Evolutionary conservation across 179 eudicot species (phyloP).

Genomic region (Heliamphora pulchella): DNA sequence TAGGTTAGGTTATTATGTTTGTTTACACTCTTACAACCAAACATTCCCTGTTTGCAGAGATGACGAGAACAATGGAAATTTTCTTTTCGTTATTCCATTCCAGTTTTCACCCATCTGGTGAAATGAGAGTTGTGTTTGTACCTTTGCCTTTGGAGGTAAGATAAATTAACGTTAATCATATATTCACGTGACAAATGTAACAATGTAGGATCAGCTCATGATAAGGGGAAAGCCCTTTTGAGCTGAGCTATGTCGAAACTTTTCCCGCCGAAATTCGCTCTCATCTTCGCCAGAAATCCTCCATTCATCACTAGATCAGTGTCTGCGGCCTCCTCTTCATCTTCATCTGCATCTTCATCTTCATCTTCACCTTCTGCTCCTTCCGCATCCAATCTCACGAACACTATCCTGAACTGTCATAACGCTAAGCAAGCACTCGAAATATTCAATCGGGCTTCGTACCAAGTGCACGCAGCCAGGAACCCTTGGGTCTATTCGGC

Average conservation of each 20-base stretch:
- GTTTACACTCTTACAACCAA: too few species aligned
- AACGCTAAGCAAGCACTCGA: conserved; percentile 46
- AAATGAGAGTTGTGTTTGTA: too few species aligned
- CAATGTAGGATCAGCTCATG: too few species aligned
- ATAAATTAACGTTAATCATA: too few species aligned
- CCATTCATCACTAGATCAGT: conserved; percentile 12
- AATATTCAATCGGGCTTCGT: conserved; percentile 40
- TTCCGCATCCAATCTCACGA: conserved; percentile 27
- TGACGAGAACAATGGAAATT: too few species aligned
- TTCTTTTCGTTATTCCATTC: too few species aligned
- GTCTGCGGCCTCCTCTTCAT: conserved; percentile 14
- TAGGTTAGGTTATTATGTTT: too few species aligned
- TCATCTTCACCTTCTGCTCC: conserved; percentile 21
- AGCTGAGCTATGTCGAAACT: conserved; percentile 38
- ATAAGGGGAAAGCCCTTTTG: too few species aligned
- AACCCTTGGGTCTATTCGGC: conserved; percentile 49
- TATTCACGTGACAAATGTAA: too few species aligned
- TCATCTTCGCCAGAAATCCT: conserved; percentile 13
- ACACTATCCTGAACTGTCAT: conserved; percentile 43
- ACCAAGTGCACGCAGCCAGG: conserved; percentile 29
- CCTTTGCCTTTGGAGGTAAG: too few species aligned
- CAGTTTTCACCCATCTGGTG: too few species aligned
- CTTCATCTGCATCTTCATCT: conserved; percentile 16
- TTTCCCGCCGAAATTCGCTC: conserved; percentile 23
- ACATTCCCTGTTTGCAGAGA: too few species aligned